Base-by-base conservation (phyloP, 2,329 filamentous ascomycete genomes). In the Sporothrix mexicana region DNA sequence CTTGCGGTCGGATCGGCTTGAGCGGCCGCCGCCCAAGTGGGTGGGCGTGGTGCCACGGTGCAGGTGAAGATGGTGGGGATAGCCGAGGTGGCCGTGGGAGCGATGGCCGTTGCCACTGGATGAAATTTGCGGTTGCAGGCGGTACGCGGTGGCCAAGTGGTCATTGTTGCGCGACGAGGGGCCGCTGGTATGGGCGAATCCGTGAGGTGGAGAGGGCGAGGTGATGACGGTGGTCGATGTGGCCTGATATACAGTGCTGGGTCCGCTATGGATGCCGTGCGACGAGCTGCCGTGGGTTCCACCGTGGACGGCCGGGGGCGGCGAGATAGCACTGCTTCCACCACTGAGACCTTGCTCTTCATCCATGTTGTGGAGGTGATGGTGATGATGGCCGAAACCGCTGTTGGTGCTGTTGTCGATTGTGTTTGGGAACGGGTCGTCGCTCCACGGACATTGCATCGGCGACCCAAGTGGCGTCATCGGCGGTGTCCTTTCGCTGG, bases 351-450 rank as follows among this genome's bases (percentile, higher is more conserved):
- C 68, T 3, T 59, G 67, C n/a, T 71, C 64, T 12, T 55, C 55
- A 15, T 64, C 71, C 47, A 70, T 49, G 20, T 13, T 36, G 59
- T 45, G 36, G 2, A 23, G 30, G 10, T 64, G 59, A 9, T 64
- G n/a, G n/a, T 55, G 53, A 10, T 25, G 53, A 1, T 64, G 10
- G 25, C 12, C 62, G 20, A 57, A 69, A 15, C 12, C 23, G 13
- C 13, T 45, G n/a, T 59, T 25, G 20, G 13, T 55, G 30, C 61
- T 30, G 57, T 43, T 67, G 61, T n/a, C 36, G 3, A 51, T 76
- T 74, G 61, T 74, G 10, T 64, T 45, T 12, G 77, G 47, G 74
- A 74, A 70, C 69, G 76, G 17, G 45, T 70, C 71, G 20, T 75
- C 73, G 20, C 20, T 61, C 74, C 75, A 75, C 1, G 73, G 74